Evolutionary conservation across 2,329 filamentous ascomycete species (phyloP), one percentile per base, ranked within the genome.

Genomic region (Gremmenia infestans): DNA sequence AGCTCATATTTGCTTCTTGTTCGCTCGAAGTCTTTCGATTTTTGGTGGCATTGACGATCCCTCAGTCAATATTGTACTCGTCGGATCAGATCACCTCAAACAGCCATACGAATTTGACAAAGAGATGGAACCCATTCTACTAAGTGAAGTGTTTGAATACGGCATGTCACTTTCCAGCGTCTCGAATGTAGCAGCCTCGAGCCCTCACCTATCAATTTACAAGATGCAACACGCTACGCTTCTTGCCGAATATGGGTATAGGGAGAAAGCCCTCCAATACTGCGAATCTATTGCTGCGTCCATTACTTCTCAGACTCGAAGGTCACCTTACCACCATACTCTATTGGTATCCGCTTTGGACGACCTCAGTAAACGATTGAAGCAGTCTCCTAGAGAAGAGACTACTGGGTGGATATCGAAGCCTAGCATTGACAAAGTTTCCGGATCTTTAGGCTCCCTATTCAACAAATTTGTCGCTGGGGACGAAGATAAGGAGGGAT

Each of bases 391-490:
- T 12, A 90, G 88, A 68, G 91, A 94, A 63, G 85, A 82, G 54
- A 86, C 85, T 6, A 86, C 83, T 19, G 93, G 91, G 2, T 96
- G 93, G 90, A 94, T 99, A 52, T 88, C 91, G 1, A 96, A 94
- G 71, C 91, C 93, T 6, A 97, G 85, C 71, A 95, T 97, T 82
- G 92, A 95, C 72, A 96, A 95, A 72, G 91, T 97, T 0, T 94
- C 92, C 2, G 91, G 88, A 59, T 91, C 88, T 36, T 84, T 97
- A 69, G 92, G 91, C 81, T 91, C 86, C 61, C 91, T 88, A 57
- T 97, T 99, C 74, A 97, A 92, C 73, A 97, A 91, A 67, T 99
- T 99, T 68, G 91, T 99, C 58, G 86, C 89, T 51, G 95, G 94
- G 14, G 93, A 97, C 57, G 93, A 97, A 53, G 88, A 91, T 51